These are phyloP conservation scores for Melampsora americana DNA, from an alignment of 1,284 basidiomycete genomes.

Conservation along the genomic window DNA sequence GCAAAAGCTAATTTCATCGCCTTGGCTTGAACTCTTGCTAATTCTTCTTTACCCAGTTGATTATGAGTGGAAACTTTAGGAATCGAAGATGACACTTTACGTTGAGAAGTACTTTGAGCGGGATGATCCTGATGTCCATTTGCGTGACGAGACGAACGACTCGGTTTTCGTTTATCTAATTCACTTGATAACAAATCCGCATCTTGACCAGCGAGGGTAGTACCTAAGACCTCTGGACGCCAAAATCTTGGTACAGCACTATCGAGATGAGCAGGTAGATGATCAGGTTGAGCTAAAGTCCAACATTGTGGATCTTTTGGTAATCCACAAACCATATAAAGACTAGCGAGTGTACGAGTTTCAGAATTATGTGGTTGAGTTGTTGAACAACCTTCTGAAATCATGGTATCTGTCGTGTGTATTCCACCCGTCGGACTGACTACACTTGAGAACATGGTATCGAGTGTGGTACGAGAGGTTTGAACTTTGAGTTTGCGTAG, in stretches of 20 bases:
- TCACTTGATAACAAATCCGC: constrained; percentile 46
- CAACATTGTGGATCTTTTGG: constrained; percentile 61
- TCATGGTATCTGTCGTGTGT: not conserved
- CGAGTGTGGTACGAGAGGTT: not conserved
- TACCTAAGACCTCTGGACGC: constrained; percentile 87
- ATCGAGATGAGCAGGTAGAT: constrained; percentile 76
- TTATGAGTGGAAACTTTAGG: not conserved
- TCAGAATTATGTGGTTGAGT: not conserved
- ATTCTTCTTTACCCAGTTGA: constrained; percentile 57
- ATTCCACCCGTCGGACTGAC: not conserved
- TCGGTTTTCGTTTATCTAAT: constrained; percentile 57
- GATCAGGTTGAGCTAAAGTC: constrained; percentile 85
- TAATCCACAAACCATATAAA: constrained; percentile 59
- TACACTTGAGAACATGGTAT: not conserved
- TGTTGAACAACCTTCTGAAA: not conserved
- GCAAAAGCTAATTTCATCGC: constrained; percentile 82
- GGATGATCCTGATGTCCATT: not conserved
- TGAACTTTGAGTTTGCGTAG: not conserved
- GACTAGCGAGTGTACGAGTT: constrained; percentile 54
- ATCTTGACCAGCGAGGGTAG: constrained; percentile 62
- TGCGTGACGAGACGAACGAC: constrained; percentile 42
- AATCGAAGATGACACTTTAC: not conserved
- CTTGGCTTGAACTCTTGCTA: constrained; percentile 81
- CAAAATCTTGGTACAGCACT: constrained; percentile 87
- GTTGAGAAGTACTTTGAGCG: constrained; percentile 55